These are phyloP conservation scores for Mycena galopus DNA, from an alignment of 768 basidiomycete species.

Conservation along the genomic window DNA sequence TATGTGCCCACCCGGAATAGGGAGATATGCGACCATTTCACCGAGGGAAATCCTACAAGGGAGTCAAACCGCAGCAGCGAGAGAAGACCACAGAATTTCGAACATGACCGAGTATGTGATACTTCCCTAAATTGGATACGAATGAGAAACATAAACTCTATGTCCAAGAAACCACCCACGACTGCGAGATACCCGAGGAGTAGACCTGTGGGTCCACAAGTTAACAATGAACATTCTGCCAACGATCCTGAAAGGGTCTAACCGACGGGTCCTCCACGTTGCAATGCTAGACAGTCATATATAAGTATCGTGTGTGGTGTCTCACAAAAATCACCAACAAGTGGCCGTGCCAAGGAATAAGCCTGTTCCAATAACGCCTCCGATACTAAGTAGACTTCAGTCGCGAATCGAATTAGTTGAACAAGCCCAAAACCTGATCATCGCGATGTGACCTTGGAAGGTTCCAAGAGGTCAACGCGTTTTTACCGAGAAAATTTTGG, in stretches of 20 bases:
- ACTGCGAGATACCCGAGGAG: slow-evolving; percentile 77
- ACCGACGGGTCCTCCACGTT: slow-evolving; percentile 79
- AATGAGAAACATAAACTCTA: not conserved
- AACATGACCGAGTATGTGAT: slow-evolving; percentile 81
- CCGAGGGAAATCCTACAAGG: slow-evolving; percentile 68
- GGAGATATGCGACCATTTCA: slow-evolving; percentile 64
- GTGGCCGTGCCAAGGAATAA: slow-evolving; percentile 74
- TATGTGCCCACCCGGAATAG: slow-evolving; percentile 85
- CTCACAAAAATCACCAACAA: slow-evolving; percentile 1
- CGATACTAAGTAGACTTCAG: slow-evolving; percentile 57
- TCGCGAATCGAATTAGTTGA: not conserved
- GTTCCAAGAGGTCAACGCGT: not conserved
- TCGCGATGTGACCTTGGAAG: slow-evolving; percentile 32
- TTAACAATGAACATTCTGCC: not conserved
- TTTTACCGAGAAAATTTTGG: not conserved
- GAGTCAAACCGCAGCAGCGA: slow-evolving; percentile 13
- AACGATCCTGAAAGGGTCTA: slow-evolving; percentile 1
- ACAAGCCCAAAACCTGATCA: slow-evolving; percentile 23
- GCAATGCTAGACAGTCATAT: slow-evolving; percentile 41
- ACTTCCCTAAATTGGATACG: slow-evolving; percentile 52
- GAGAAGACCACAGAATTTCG: not conserved
- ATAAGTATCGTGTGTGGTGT: slow-evolving; percentile 1
- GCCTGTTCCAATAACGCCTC: slow-evolving; percentile 69
- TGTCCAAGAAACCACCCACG: slow-evolving; percentile 3
- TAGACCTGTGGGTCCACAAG: slow-evolving; percentile 58